Conservation (phyloP, 2,329 filamentous ascomycete species). For the Teratosphaeria gauchensis region DNA sequence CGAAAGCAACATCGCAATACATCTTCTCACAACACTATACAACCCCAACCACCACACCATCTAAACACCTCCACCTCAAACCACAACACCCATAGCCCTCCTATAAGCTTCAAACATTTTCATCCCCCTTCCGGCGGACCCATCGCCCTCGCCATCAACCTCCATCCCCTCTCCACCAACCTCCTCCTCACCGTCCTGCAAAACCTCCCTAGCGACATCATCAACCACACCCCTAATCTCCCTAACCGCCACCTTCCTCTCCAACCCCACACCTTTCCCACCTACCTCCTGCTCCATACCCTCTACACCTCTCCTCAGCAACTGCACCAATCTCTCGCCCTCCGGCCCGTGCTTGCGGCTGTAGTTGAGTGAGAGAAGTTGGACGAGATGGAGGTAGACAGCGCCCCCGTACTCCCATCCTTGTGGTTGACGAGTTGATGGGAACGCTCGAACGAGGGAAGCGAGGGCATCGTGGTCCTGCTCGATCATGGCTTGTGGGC, state of each 20-base stretch:
- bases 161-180: background rate
- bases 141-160: background rate
- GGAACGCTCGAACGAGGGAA: constrained; percentile 61
- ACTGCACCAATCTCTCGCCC: constrained; percentile 16
- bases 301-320: constrained; percentile 27
- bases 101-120: constrained; percentile 3
- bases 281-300: constrained; percentile 33
- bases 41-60: background rate
- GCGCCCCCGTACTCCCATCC: constrained; percentile 73
- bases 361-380: constrained; percentile 12
- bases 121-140: background rate
- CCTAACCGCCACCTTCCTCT: constrained; percentile 59
- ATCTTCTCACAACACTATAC: background rate
- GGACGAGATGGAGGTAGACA: constrained; percentile 48
- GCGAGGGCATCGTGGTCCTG: constrained; percentile 65
- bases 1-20: background rate
- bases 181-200: background rate
- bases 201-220: constrained; percentile 45
- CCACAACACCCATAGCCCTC: background rate
- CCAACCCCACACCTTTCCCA: constrained; percentile 37
- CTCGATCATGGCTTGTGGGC: constrained; percentile 71
- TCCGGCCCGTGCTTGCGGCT: constrained; percentile 24
- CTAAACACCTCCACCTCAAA: background rate
- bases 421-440: constrained; percentile 34
- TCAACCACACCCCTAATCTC: constrained; percentile 73